phyloP scores from a whole-genome alignment of 768 basidiomycete genomes.

The Lentinula aciculospora region DNA sequence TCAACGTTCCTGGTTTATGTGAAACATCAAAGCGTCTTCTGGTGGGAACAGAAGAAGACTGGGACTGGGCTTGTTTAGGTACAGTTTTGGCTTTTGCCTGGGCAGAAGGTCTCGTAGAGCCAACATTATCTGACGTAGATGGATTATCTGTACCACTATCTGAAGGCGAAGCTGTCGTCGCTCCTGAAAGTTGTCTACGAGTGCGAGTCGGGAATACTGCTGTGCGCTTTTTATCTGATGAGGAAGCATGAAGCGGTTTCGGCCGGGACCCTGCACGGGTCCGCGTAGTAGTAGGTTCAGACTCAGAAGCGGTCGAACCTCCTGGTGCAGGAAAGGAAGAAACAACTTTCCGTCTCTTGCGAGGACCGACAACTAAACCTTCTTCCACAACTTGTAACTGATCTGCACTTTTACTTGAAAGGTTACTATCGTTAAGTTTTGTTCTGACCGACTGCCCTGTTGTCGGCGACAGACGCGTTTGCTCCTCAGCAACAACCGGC shows the following conservation, averaged over 20 bases:
- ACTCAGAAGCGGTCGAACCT: neutral
- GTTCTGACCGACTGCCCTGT: neutral
- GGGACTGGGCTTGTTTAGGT: neutral
- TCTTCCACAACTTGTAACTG: neutral
- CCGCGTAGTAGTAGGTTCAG: neutral
- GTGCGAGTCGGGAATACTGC: neutral
- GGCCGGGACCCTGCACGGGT: neutral
- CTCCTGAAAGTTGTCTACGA: neutral
- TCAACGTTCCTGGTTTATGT: neutral
- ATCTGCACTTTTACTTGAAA: neutral
- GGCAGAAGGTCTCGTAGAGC: neutral
- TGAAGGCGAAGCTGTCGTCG: neutral
- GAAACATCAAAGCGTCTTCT: neutral
- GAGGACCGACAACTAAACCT: neutral
- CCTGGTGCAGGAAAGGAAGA: neutral
- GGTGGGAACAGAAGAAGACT: neutral
- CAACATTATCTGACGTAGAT: neutral
- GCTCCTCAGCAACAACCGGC: neutral
- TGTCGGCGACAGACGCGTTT: neutral
- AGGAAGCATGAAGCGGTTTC: neutral
- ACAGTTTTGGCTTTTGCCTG: neutral
- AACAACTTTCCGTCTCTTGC: conserved; percentile 4
- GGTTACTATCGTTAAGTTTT: neutral
- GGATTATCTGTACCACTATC: neutral
- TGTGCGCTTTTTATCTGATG: neutral